These are phyloP conservation scores for Cubamyces lactineus DNA, from an alignment of 768 basidiomycete species.

Conservation along the genomic window DNA sequence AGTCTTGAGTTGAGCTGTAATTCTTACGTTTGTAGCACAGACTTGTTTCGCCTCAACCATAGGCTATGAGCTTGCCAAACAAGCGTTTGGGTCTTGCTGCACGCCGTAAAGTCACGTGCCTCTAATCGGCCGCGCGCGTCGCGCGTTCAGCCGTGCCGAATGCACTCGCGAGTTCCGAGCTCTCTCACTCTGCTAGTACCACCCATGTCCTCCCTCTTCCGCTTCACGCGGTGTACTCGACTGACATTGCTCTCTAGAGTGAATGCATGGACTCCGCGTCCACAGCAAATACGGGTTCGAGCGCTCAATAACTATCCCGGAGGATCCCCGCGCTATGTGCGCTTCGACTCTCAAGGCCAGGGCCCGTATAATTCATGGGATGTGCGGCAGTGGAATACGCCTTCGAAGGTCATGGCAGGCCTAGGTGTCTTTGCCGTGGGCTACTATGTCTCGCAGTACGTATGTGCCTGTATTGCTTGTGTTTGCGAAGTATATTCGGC, in stretches of 20 bases:
- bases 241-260: background rate
- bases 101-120: no score
- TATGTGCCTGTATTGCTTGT: slow-evolving; percentile 8
- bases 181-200: background rate
- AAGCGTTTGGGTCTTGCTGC: no score
- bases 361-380: slow-evolving; percentile 18
- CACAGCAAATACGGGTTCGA: background rate
- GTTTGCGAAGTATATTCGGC: no score
- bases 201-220: background rate
- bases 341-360: slow-evolving; percentile 18
- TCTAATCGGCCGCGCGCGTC: background rate
- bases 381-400: slow-evolving; percentile 19
- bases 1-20: no score
- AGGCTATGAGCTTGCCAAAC: no score
- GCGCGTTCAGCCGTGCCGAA: background rate
- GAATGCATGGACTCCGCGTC: background rate
- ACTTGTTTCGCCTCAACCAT: no score
- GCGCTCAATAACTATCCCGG: background rate
- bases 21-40: no score
- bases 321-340: slow-evolving; percentile 25
- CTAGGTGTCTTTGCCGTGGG: slow-evolving; percentile 20
- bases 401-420: slow-evolving; percentile 25
- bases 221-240: slow-evolving; percentile 3
- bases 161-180: background rate
- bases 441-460: slow-evolving; percentile 39